A percentile compares a stretch with the other conserved stretches of the same genome.
phyloP scores from a whole-genome alignment of 129 eudicot genomes.

The Escallonia rubra region DNA sequence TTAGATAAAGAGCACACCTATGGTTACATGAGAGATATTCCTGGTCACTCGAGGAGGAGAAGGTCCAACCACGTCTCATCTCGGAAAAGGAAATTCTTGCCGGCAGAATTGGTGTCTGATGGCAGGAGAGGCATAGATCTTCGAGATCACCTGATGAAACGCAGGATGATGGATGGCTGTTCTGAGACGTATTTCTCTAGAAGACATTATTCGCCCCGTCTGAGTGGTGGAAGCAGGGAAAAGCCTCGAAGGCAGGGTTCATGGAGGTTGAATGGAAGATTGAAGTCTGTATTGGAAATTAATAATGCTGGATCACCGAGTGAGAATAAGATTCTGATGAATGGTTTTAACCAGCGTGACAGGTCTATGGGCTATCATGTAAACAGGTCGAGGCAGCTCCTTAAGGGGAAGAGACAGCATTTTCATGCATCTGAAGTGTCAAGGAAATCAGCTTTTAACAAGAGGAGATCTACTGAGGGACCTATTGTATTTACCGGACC shows the following conservation, averaged over 20 bases:
- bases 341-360: slow-evolving; percentile 17
- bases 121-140: slow-evolving; percentile 36
- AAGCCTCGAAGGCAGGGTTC: slow-evolving; percentile 15
- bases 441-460: slow-evolving; percentile 17
- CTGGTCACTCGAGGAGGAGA: slow-evolving; percentile 26
- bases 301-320: background rate
- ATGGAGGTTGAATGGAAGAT: slow-evolving; percentile 1
- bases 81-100: slow-evolving; percentile 26
- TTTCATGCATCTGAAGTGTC: slow-evolving; percentile 23
- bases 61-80: slow-evolving; percentile 19
- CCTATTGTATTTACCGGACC: slow-evolving; percentile 38
- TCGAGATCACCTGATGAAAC: slow-evolving; percentile 40
- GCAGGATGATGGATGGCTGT: slow-evolving; percentile 24
- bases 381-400: slow-evolving; percentile 13
- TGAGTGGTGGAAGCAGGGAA: slow-evolving; percentile 17
- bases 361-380: slow-evolving; percentile 17
- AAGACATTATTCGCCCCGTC: slow-evolving; percentile 16
- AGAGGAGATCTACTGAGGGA: slow-evolving; percentile 17
- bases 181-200: slow-evolving; percentile 4
- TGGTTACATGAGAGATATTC: slow-evolving; percentile 6
- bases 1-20: slow-evolving; percentile 6
- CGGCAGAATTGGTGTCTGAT: slow-evolving; percentile 9
- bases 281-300: slow-evolving; percentile 5
- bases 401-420: slow-evolving; percentile 23
- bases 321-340: background rate